Percentiles rank a stretch among this genome's conserved stretches.
phyloP scores from a whole-genome alignment of 139 green algal genomes.

The Closterium sp. region DNA sequence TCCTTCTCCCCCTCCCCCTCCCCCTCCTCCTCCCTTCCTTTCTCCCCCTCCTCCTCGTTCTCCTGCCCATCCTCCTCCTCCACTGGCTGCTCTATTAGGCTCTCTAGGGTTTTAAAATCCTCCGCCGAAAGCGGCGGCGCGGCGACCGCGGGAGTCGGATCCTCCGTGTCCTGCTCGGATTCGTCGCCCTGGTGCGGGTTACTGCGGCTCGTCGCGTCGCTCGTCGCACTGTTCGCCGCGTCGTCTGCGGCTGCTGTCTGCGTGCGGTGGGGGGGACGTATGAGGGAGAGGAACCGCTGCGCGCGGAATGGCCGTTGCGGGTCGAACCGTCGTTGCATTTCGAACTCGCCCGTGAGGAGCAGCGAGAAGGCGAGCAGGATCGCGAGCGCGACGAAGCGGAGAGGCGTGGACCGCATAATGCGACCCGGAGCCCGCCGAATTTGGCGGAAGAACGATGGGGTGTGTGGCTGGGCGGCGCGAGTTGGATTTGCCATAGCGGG shows the following conservation, averaged over 20 bases:
- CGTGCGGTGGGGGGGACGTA: neutral
- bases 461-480: neutral
- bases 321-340: neutral
- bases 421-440: neutral
- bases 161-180: neutral
- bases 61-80: neutral
- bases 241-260: too few species aligned
- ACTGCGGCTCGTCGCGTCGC: neutral
- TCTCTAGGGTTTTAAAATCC: neutral
- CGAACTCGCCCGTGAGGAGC: neutral
- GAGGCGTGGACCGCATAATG: neutral
- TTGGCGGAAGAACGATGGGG: neutral
- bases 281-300: neutral
- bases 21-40: neutral
- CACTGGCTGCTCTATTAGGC: neutral
- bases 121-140: neutral
- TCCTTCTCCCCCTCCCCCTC: neutral
- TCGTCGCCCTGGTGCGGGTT: neutral
- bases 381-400: neutral
- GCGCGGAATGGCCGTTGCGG: neutral
- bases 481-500: neutral
- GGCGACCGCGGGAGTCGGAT: neutral
- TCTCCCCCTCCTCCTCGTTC: neutral
- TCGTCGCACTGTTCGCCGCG: too few species aligned
- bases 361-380: neutral